phyloP scores from a whole-genome alignment of 495 filamentous ascomycete genomes.

The Xylaria flabelliformis region DNA sequence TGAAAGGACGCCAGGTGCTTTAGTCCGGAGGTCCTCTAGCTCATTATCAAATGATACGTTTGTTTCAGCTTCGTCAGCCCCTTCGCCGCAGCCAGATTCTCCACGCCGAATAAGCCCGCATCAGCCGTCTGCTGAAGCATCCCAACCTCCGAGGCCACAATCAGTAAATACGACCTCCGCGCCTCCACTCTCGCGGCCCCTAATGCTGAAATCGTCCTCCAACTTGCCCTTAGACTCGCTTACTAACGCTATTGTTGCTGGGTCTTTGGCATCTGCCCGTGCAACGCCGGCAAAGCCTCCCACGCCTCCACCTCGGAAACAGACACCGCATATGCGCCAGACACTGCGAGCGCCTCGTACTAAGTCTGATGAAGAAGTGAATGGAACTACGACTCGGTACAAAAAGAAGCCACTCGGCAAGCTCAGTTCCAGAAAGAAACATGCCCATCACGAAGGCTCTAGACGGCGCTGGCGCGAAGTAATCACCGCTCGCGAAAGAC shows the following conservation, averaged over 20 bases:
- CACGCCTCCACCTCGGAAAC: constrained; percentile 39
- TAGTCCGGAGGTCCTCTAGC: constrained; percentile 34
- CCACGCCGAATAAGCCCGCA: constrained; percentile 33
- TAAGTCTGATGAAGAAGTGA: constrained; percentile 61
- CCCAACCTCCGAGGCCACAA: constrained; percentile 25
- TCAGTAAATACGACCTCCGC: constrained; percentile 17
- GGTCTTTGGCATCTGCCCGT: constrained; percentile 76
- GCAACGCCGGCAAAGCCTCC: constrained; percentile 39
- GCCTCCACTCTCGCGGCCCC: constrained; percentile 28
- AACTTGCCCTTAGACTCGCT: constrained; percentile 51
- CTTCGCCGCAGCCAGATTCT: constrained; percentile 39
- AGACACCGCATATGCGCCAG: constrained; percentile 61
- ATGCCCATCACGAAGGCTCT: constrained; percentile 89
- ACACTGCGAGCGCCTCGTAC: constrained; percentile 73
- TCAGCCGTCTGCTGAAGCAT: constrained; percentile 20
- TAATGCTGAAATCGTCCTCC: constrained; percentile 25
- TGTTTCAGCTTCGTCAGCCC: constrained; percentile 54
- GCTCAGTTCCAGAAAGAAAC: constrained; percentile 52
- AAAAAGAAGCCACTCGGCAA: constrained; percentile 47
- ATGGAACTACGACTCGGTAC: constrained; percentile 52
- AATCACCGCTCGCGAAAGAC: constrained; percentile 78
- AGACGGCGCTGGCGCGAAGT: constrained; percentile 83
- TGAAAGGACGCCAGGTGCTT: not conserved
- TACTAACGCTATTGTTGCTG: constrained; percentile 82
- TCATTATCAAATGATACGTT: constrained; percentile 53